Conservation (phyloP, 108 stramenopile genomes). For the Aurantiochytrium sp. region DNA sequence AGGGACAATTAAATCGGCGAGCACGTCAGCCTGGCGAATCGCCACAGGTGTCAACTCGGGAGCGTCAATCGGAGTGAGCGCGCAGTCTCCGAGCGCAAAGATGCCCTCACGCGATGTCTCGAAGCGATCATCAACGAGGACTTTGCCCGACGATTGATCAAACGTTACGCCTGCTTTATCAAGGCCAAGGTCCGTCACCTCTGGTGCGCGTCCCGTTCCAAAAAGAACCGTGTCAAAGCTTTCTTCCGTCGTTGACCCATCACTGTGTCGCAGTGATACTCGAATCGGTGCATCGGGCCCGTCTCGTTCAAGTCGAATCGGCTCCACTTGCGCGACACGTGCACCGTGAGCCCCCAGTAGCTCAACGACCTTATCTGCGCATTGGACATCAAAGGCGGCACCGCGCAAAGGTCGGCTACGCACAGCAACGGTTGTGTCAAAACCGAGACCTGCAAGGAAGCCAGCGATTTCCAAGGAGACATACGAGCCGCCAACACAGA, state of each 20-base stretch:
- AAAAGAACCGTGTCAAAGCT: constrained; percentile 43
- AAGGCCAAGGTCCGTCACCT: constrained; percentile 25
- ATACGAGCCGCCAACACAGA: constrained; percentile 51
- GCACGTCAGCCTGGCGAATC: constrained; percentile 39
- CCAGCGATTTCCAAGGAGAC: constrained; percentile 56
- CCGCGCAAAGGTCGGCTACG: constrained; percentile 35
- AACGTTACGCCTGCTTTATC: constrained; percentile 21
- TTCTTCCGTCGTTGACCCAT: constrained; percentile 33
- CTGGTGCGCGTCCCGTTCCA: constrained; percentile 36
- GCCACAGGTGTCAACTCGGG: constrained; percentile 50
- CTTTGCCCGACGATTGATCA: constrained; percentile 16
- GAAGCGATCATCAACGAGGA: constrained; percentile 23
- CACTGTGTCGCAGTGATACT: background rate
- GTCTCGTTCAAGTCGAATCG: background rate
- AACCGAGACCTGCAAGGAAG: constrained; percentile 40
- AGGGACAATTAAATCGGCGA: constrained; percentile 36
- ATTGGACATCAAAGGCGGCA: constrained; percentile 80
- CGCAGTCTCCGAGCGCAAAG: constrained; percentile 43
- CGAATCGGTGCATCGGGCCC: background rate
- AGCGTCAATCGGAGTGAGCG: background rate
- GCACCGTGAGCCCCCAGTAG: constrained; percentile 76
- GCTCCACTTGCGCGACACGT: constrained; percentile 37
- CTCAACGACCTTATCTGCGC: constrained; percentile 66
- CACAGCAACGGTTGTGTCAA: constrained; percentile 40
- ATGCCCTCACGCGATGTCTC: constrained; percentile 38